A percentile compares a stretch with the other conserved stretches of the same genome.
Evolutionary conservation across 2,329 filamentous ascomycete species (phyloP).

Genomic region (Apiospora malaysiana): DNA sequence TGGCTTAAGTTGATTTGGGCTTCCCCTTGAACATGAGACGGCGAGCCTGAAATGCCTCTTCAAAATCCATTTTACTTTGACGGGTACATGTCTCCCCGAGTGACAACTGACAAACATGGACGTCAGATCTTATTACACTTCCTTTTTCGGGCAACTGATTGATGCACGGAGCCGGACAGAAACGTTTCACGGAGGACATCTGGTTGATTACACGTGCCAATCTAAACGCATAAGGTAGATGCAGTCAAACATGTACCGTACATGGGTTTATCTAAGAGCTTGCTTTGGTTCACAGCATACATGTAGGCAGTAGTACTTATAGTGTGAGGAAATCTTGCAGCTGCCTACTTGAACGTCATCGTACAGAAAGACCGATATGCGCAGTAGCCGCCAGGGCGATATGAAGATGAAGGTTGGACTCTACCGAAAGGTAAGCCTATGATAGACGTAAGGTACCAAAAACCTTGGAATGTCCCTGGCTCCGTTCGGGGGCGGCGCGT

Average conservation of each 20-base stretch:
- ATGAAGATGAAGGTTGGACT: background rate
- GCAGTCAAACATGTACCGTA: background rate
- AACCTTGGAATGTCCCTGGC: conserved; percentile 3
- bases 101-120: background rate
- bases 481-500: background rate
- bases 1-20: background rate
- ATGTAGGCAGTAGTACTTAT: too few relatives aligned
- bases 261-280: too few relatives aligned
- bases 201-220: background rate
- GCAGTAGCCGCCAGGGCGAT: background rate
- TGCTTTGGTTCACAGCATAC: background rate
- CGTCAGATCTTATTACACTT: background rate
- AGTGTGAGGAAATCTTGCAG: background rate
- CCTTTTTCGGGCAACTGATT: background rate
- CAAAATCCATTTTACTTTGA: background rate
- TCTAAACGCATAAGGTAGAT: background rate
- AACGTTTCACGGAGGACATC: background rate
- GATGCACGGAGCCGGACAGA: background rate
- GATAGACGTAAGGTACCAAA: background rate
- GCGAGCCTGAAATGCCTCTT: background rate
- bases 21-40: background rate
- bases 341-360: background rate
- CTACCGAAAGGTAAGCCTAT: background rate
- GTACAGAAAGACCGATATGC: background rate
- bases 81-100: background rate